Conservation (phyloP, 306 rosid species). For the Fagus crenata region DNA sequence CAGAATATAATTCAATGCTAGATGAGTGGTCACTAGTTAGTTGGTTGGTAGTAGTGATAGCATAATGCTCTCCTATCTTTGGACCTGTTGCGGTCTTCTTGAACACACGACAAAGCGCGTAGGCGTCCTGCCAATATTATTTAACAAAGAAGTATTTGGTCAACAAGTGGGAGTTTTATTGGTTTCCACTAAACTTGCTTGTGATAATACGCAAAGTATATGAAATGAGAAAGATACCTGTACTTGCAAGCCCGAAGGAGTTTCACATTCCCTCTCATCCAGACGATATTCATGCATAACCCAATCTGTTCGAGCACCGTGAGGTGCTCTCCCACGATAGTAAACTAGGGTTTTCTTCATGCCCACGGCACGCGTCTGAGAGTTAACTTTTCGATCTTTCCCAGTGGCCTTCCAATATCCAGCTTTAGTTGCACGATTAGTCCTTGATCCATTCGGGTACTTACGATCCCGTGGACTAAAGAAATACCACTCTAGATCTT, state of each 20-base stretch:
- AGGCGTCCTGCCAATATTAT: conserved; percentile 62
- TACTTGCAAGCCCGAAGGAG: conserved; percentile 66
- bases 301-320: conserved; percentile 84
- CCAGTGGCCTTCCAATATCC: conserved; percentile 99
- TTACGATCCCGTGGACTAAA: conserved; percentile 88
- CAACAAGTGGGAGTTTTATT: conserved; percentile 1
- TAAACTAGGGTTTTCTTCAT: conserved; percentile 96
- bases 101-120: conserved; percentile 82
- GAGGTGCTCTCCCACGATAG: conserved; percentile 90
- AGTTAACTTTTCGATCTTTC: conserved; percentile 81
- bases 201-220: background rate
- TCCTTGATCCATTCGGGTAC: conserved; percentile 94
- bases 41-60: conserved; percentile 41
- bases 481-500: conserved; percentile 96
- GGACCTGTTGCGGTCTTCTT: conserved; percentile 68
- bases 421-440: conserved; percentile 83
- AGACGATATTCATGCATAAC: conserved; percentile 98
- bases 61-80: conserved; percentile 60
- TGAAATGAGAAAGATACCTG: background rate
- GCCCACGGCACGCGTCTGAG: conserved; percentile 64
- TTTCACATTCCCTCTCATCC: conserved; percentile 76
- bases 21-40: conserved; percentile 61
- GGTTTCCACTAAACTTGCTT: background rate
- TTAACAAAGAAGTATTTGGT: background rate
- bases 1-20: conserved; percentile 64